phyloP scores from a whole-genome alignment of 2,329 filamentous ascomycete species.

The Penicillium sp. region DNA sequence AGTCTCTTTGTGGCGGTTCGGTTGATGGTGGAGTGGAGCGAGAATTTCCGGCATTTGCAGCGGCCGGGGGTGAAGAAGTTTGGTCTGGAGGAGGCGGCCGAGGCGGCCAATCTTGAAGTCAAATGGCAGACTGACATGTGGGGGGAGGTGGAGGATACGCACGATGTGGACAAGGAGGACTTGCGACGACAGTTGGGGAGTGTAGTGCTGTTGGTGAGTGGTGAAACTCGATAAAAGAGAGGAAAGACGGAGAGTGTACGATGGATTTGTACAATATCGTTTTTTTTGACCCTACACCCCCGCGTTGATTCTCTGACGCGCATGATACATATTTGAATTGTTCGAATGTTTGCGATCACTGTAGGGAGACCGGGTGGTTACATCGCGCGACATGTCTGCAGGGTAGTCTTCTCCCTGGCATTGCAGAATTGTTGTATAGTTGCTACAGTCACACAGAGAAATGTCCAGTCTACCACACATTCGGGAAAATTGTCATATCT shows the following conservation, averaged over 20 bases:
- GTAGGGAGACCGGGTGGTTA: no score
- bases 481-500: no score
- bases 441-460: no score
- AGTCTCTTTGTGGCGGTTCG: constrained; percentile 72
- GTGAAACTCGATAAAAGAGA: constrained; percentile 33
- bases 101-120: constrained; percentile 75
- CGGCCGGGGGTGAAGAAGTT: constrained; percentile 47
- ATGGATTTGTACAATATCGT: neutral
- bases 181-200: constrained; percentile 81
- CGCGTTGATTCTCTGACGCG: no score
- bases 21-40: constrained; percentile 81
- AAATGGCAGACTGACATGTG: constrained; percentile 84
- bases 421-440: no score
- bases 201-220: constrained; percentile 72
- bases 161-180: constrained; percentile 93
- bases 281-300: no score
- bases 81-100: constrained; percentile 75
- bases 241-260: neutral
- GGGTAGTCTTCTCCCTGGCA: no score
- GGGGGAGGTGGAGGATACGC: constrained; percentile 97
- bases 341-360: no score
- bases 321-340: no score
- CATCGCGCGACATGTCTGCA: no score
- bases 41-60: constrained; percentile 56
- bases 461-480: no score